phyloP scores from a whole-genome alignment of 2,329 filamentous ascomycete genomes.

The Diplodia corticola region DNA sequence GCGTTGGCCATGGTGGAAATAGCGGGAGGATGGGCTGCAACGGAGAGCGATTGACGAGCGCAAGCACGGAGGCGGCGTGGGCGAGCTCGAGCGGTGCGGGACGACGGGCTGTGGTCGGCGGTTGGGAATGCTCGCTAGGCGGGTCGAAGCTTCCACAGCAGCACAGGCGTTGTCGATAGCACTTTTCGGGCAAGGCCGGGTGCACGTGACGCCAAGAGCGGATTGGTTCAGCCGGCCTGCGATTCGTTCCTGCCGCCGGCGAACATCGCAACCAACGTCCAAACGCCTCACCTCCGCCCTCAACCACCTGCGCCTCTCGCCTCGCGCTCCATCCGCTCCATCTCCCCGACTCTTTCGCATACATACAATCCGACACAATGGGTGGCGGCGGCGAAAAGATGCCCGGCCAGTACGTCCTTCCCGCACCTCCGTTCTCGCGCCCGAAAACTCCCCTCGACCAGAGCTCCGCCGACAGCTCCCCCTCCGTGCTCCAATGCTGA shows the following conservation, averaged over 20 bases:
- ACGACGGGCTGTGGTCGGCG: neutral
- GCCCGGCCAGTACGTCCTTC: conserved; percentile 27
- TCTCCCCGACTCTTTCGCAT: neutral
- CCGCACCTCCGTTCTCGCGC: neutral
- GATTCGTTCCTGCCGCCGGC: conserved; percentile 5
- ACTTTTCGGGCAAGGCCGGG: conserved; percentile 19
- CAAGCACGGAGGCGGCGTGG: neutral
- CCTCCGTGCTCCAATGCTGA: conserved; percentile 22
- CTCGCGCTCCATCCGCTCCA: neutral
- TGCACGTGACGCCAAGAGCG: conserved; percentile 23
- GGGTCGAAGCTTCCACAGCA: conserved; percentile 8
- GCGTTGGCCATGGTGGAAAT: conserved; percentile 16
- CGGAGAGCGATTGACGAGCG: neutral
- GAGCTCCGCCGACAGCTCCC: conserved; percentile 3
- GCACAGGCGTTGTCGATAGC: conserved; percentile 2
- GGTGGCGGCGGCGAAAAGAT: conserved; percentile 27
- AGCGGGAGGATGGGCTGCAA: neutral
- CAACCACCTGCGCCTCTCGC: neutral
- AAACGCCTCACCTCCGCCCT: neutral
- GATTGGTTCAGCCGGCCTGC: conserved; percentile 21
- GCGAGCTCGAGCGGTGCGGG: neutral
- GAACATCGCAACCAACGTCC: conserved; percentile 17
- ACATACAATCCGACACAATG: conserved; percentile 24
- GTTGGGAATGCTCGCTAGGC: conserved; percentile 7
- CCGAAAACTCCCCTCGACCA: neutral